Conservation (phyloP, 2,329 filamentous ascomycete genomes). For the Geosmithia putterillii region DNA sequence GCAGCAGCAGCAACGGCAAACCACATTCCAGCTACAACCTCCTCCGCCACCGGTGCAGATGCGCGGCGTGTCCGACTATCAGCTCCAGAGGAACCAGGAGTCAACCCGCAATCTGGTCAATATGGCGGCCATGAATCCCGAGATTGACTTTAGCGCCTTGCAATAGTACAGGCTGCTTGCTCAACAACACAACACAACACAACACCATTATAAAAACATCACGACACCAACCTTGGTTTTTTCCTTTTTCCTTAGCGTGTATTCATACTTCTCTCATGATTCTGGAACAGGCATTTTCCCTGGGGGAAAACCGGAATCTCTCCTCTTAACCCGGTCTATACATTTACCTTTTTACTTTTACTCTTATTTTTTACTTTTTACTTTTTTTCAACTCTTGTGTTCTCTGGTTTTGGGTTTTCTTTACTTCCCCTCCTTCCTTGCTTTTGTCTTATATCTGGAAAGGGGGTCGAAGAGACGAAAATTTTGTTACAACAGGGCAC, state of each 20-base stretch:
- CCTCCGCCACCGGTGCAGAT: slow-evolving; percentile 8
- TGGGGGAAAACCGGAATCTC: too few relatives aligned
- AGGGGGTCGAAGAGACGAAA: too few relatives aligned
- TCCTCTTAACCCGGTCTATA: neutral
- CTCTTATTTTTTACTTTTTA: neutral
- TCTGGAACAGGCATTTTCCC: neutral
- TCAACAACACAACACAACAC: too few relatives aligned
- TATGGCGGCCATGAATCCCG: slow-evolving; percentile 14
- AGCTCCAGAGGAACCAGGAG: slow-evolving; percentile 31
- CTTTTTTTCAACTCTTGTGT: neutral
- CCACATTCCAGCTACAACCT: slow-evolving; percentile 17
- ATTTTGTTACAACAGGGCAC: too few relatives aligned
- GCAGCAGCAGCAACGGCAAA: slow-evolving; percentile 17
- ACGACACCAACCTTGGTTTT: neutral
- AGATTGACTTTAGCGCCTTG: slow-evolving; percentile 13
- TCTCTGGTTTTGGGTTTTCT: too few relatives aligned
- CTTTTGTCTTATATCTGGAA: too few relatives aligned
- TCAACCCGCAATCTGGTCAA: slow-evolving; percentile 9
- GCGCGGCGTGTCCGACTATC: slow-evolving; percentile 27
- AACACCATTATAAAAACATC: neutral
- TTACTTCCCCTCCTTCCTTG: too few relatives aligned
- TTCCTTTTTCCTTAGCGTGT: neutral
- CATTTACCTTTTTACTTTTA: neutral
- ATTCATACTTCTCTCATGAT: neutral
- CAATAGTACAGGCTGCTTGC: too few relatives aligned